Evolutionary conservation across 371 early-diverging fungal genomes (phyloP).

Genomic region (Mucor lusitanicus): DNA sequence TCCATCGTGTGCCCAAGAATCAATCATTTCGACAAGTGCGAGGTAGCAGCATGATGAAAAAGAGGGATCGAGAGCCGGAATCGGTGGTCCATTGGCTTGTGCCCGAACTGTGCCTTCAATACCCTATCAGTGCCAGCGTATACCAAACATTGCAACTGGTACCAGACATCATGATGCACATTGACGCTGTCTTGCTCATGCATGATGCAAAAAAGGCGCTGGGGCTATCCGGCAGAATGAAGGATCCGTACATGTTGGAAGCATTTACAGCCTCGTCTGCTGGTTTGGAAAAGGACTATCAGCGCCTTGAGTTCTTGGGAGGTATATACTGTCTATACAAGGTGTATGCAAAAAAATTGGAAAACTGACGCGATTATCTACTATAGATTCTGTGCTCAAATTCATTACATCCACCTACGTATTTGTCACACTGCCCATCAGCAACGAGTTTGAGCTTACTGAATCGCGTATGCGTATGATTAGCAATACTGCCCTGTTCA

Average conservation of each 20-base stretch:
- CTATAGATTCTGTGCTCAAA: constrained; percentile 92
- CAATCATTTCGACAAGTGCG: not conserved
- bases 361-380: not conserved
- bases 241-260: constrained; percentile 45
- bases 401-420: constrained; percentile 72
- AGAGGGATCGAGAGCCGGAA: constrained; percentile 34
- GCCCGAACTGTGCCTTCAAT: constrained; percentile 54
- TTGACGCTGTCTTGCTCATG: constrained; percentile 62
- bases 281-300: constrained; percentile 72
- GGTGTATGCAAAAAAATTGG: too few relatives aligned
- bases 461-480: constrained; percentile 65
- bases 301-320: constrained; percentile 93
- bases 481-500: constrained; percentile 70
- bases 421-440: constrained; percentile 69
- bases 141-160: constrained; percentile 54
- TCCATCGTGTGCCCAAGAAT: constrained; percentile 9
- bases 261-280: constrained; percentile 78
- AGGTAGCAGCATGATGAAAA: not conserved
- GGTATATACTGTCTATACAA: not conserved
- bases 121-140: constrained; percentile 53
- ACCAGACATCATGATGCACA: constrained; percentile 64
- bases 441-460: constrained; percentile 80
- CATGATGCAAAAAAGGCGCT: constrained; percentile 54
- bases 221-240: constrained; percentile 26
- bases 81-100: constrained; percentile 42